Conservation (phyloP, 2,329 filamentous ascomycete species). For the Aquanectria penicillioides region DNA sequence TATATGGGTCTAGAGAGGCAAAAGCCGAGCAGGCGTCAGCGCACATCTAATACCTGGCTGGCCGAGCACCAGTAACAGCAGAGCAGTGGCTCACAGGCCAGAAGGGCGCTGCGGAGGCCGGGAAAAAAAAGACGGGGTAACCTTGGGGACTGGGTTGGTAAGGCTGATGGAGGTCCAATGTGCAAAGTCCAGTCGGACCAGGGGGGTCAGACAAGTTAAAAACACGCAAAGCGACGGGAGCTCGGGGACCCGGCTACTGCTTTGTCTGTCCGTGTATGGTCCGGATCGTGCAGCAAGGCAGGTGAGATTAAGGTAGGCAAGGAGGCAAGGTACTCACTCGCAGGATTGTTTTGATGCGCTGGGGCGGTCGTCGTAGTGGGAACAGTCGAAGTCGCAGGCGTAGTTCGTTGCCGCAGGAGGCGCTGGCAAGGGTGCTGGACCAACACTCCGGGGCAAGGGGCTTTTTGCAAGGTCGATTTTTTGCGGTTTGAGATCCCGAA, state of each 20-base stretch:
- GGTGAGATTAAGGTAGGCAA: no score
- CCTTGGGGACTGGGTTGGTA: slow-evolving; percentile 25
- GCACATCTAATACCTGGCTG: slow-evolving; percentile 15
- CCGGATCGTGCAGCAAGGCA: background rate
- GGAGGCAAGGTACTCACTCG: slow-evolving; percentile 3
- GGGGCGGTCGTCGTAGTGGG: slow-evolving; percentile 6
- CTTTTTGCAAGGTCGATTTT: slow-evolving; percentile 1
- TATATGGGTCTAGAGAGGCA: slow-evolving; percentile 16
- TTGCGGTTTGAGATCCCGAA: slow-evolving; percentile 8
- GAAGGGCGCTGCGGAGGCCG: slow-evolving; percentile 26
- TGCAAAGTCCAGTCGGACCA: slow-evolving; percentile 9
- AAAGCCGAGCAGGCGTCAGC: slow-evolving; percentile 16
- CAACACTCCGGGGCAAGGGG: background rate
- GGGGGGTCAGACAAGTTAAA: slow-evolving; percentile 21
- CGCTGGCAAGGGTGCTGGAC: slow-evolving; percentile 9
- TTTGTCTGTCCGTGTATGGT: background rate
- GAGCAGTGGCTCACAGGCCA: slow-evolving; percentile 18
- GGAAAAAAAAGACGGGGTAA: slow-evolving; percentile 29
- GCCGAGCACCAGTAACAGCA: slow-evolving; percentile 9
- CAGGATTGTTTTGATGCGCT: slow-evolving; percentile 2
- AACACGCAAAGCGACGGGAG: slow-evolving; percentile 16
- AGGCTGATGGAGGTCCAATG: slow-evolving; percentile 28
- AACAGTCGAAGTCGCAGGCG: slow-evolving; percentile 8
- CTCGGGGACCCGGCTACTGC: slow-evolving; percentile 7
- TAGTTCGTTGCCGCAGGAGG: slow-evolving; percentile 10